These are phyloP conservation scores for Ceratocystis lukuohia DNA, from an alignment of 2,329 filamentous ascomycete genomes.

Conservation along the genomic window DNA sequence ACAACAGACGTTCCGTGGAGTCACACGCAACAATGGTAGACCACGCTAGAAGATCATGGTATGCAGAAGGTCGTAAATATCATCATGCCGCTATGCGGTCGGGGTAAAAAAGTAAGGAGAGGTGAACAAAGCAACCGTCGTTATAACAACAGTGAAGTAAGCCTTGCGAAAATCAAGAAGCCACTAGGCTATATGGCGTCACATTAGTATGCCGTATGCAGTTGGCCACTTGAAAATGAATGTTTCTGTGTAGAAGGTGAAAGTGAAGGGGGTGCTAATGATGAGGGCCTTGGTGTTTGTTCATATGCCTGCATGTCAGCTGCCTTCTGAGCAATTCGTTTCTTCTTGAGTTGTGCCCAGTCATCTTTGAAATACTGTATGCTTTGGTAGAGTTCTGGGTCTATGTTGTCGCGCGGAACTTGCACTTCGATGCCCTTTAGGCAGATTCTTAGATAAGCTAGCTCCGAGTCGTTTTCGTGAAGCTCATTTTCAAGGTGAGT, in stretches of 20 bases:
- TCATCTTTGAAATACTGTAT: conserved; percentile 50
- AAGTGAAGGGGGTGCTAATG: not conserved
- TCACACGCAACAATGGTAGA: not conserved
- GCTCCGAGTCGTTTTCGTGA: conserved; percentile 44
- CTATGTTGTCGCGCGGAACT: conserved; percentile 38
- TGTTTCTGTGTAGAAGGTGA: not conserved
- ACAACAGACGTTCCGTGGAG: not conserved
- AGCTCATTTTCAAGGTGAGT: conserved; percentile 45
- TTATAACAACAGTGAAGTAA: not conserved
- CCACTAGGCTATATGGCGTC: not conserved
- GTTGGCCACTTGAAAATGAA: not conserved
- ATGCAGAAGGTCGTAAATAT: conserved; percentile 6
- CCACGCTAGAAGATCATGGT: not conserved
- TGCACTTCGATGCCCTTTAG: conserved; percentile 50
- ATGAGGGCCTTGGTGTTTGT: not conserved
- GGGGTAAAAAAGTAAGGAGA: not conserved
- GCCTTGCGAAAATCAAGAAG: not conserved
- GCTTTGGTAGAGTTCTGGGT: conserved; percentile 44
- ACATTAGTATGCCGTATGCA: not conserved
- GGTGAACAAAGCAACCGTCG: not conserved
- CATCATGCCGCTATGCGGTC: not conserved
- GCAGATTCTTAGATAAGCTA: conserved; percentile 48
- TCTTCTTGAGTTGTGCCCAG: conserved; percentile 40
- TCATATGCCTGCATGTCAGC: conserved; percentile 3
- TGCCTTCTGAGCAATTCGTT: conserved; percentile 23